Evolutionary conservation across 2,329 filamentous ascomycete species (phyloP), one percentile per base, ranked within the genome.

Genomic region (Bipolaris bicolor): DNA sequence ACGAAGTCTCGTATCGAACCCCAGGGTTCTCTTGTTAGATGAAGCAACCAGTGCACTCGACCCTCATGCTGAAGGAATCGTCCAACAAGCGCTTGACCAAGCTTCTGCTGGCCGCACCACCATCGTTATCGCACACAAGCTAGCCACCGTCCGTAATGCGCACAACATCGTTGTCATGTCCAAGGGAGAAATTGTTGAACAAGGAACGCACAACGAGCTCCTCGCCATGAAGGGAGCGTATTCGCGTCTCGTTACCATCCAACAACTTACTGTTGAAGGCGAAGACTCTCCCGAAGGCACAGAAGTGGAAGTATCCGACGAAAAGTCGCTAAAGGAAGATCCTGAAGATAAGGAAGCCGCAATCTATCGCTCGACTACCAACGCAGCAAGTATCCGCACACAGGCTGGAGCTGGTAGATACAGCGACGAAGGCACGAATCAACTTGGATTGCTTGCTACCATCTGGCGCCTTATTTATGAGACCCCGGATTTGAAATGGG

Each of bases 1-100:
- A 6, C 84, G 92, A 68, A 93, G 93, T 37, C 86, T 97, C 55
- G 91, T 97, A 29, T 93, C 90, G 18, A 90, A 97, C 67, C 93
- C 93, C 1, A 95, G 92, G 78, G 88, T 98, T 69, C 82, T 98
- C 0, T 83, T 99, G 0, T 87, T 99, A 5, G 94, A 99, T 64
- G 95, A 99, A 76, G 95, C 95, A 4, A 99, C 94, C 0, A 95
- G 90, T 34, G 92, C 92, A 4, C 83, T 98, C 0, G 94, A 98
- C 71, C 97, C 93, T 20, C 94, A 95, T 72, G 95, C 91, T 0
- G 94, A 98, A 78, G 92, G 91, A 41, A 90, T 96, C 6, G 94
- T 98, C 1, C 95, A 98, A 75, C 91, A 91, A 40, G 94, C 94
- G 18, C 83, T 98, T 9, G 93, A 97, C 67, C 89, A 86, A 49